Percentiles rank a stretch among this genome's conserved stretches.
Evolutionary conservation across 2,329 filamentous ascomycete species (phyloP).

Genomic region (Calcarisporium arbuscula): DNA sequence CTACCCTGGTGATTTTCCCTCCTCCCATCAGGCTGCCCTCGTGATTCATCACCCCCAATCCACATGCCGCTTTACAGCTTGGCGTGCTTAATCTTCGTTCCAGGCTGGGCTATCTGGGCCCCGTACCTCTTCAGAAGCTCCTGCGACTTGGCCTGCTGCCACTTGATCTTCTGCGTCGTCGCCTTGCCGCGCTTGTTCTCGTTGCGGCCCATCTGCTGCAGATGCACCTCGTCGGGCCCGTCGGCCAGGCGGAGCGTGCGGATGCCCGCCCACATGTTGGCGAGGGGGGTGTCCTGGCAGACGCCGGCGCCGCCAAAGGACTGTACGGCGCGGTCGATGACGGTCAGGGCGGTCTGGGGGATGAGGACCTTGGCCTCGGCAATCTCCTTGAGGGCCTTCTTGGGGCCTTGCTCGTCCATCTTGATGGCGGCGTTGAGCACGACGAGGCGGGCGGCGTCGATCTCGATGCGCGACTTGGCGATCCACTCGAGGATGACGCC

Average conservation of each 20-base stretch:
- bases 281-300: slow-evolving; percentile 88
- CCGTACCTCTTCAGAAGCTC: slow-evolving; percentile 58
- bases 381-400: slow-evolving; percentile 86
- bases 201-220: slow-evolving; percentile 72
- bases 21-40: not conserved
- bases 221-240: slow-evolving; percentile 92
- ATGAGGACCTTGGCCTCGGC: slow-evolving; percentile 92
- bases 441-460: slow-evolving; percentile 81
- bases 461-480: slow-evolving; percentile 85
- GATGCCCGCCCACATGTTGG: slow-evolving; percentile 73
- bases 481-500: slow-evolving; percentile 95
- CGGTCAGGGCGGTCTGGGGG: slow-evolving; percentile 71
- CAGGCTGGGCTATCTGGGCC: slow-evolving; percentile 40
- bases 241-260: slow-evolving; percentile 82
- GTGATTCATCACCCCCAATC: not conserved
- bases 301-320: slow-evolving; percentile 87
- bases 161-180: slow-evolving; percentile 54
- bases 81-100: slow-evolving; percentile 42
- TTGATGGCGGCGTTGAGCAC: slow-evolving; percentile 93
- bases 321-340: slow-evolving; percentile 94
- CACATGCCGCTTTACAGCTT: slow-evolving; percentile 33
- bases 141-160: slow-evolving; percentile 59
- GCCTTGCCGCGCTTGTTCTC: slow-evolving; percentile 66
- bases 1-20: not conserved
- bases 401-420: slow-evolving; percentile 86